Evolutionary conservation across 106 monocot species (phyloP).

Genomic region (Phalaenopsis aphrodite): DNA sequence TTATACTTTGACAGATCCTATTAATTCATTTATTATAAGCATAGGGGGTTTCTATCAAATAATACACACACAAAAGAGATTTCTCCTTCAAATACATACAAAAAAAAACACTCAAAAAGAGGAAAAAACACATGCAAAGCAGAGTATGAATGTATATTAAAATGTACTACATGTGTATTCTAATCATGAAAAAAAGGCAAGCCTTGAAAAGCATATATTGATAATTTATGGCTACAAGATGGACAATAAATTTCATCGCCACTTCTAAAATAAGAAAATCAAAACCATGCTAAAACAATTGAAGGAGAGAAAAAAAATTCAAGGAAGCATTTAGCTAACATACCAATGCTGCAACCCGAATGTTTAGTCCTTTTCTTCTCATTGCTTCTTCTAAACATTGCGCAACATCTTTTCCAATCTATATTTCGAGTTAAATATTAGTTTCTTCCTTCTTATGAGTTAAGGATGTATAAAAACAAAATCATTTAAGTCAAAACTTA

Average conservation of each 20-base stretch:
- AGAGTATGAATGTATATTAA: neutral
- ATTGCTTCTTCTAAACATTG: slow-evolving; percentile 70
- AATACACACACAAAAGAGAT: too few relatives aligned
- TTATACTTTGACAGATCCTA: too few relatives aligned
- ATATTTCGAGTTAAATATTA: neutral
- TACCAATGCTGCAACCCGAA: slow-evolving; percentile 86
- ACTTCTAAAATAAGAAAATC: neutral
- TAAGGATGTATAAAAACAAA: neutral
- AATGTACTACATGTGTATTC: neutral
- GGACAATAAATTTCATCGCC: neutral
- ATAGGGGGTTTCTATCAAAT: too few relatives aligned
- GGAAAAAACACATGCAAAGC: neutral
- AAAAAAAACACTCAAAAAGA: neutral
- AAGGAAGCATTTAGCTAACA: slow-evolving; percentile 7
- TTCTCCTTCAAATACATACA: neutral
- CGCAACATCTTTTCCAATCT: slow-evolving; percentile 83
- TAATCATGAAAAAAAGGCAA: neutral
- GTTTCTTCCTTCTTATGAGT: neutral
- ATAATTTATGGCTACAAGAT: neutral
- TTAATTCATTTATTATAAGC: too few relatives aligned
- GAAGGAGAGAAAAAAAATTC: neutral
- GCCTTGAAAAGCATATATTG: neutral
- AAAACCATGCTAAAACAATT: neutral
- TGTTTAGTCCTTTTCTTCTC: slow-evolving; percentile 49
- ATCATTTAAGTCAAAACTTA: neutral